phyloP scores from a whole-genome alignment of 805 yeast species.

The Candida suzukii region DNA sequence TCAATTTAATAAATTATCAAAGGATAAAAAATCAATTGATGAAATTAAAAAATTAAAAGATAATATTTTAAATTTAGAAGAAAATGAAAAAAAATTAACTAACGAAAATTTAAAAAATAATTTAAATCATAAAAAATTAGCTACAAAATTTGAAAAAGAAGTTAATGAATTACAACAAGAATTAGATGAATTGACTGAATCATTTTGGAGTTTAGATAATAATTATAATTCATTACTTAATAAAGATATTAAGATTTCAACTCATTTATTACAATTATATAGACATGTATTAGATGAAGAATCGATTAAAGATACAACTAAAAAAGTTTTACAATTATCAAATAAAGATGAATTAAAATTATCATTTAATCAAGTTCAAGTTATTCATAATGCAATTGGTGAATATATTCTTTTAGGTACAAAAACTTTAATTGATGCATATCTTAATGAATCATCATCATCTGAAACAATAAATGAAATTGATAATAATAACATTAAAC shows the following conservation, averaged over 20 bases:
- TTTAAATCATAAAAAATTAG: too few relatives aligned
- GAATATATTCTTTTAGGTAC: constrained; percentile 56
- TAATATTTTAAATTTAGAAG: neutral
- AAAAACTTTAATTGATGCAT: constrained; percentile 42
- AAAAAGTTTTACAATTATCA: constrained; percentile 37
- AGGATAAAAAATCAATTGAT: too few relatives aligned
- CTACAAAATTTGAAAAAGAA: neutral
- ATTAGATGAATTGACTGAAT: neutral
- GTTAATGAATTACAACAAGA: neutral
- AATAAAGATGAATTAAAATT: constrained; percentile 19
- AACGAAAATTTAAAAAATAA: too few relatives aligned
- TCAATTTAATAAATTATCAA: neutral
- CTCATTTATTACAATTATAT: constrained; percentile 42
- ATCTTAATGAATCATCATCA: constrained; percentile 32
- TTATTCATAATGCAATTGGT: constrained; percentile 25
- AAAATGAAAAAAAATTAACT: neutral
- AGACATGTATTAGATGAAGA: constrained; percentile 49
- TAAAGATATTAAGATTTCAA: constrained; percentile 37
- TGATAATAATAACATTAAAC: neutral
- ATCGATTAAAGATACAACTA: constrained; percentile 53
- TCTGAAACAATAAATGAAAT: constrained; percentile 1
- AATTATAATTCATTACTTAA: constrained; percentile 15
- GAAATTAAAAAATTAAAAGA: neutral
- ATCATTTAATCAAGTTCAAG: constrained; percentile 21
- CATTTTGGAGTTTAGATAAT: neutral